Percentiles rank a stretch among this genome's conserved stretches.
Conservation (phyloP, 73 alveolate species). For the Paramecium bursaria region DNA sequence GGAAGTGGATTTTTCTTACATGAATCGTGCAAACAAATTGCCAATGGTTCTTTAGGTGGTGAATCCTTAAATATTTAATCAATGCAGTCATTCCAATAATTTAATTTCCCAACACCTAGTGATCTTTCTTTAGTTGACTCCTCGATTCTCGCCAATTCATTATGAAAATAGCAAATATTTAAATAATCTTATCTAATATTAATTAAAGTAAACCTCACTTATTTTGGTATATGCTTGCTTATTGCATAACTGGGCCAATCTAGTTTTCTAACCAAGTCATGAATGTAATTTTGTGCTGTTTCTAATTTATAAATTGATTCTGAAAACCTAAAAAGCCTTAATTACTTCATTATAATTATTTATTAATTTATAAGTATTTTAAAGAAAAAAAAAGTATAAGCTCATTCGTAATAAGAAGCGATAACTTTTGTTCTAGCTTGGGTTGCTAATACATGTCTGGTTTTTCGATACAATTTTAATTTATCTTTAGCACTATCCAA, state of each 20-base stretch:
- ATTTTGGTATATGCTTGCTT: conserved; percentile 32
- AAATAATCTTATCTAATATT: conserved; percentile 37
- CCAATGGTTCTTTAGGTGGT: conserved; percentile 64
- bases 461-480: conserved; percentile 10
- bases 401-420: conserved; percentile 37
- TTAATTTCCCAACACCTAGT: conserved; percentile 51
- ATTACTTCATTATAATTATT: no score
- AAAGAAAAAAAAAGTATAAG: no score
- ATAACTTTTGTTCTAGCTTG: conserved; percentile 24
- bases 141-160: conserved; percentile 63
- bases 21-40: conserved; percentile 52
- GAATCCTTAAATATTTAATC: conserved; percentile 52
- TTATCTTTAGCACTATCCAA: conserved; percentile 24
- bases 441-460: conserved; percentile 8
- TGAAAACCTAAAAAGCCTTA: no score
- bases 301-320: conserved; percentile 58
- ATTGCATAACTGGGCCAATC: conserved; percentile 68
- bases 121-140: conserved; percentile 65
- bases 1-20: conserved; percentile 65
- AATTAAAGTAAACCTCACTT: conserved; percentile 15
- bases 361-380: no score
- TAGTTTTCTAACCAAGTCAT: conserved; percentile 30
- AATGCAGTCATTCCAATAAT: conserved; percentile 63
- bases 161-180: conserved; percentile 53
- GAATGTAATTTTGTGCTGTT: conserved; percentile 52